phyloP scores from a whole-genome alignment of 2,329 filamentous ascomycete species.

The Dothistroma pini region DNA sequence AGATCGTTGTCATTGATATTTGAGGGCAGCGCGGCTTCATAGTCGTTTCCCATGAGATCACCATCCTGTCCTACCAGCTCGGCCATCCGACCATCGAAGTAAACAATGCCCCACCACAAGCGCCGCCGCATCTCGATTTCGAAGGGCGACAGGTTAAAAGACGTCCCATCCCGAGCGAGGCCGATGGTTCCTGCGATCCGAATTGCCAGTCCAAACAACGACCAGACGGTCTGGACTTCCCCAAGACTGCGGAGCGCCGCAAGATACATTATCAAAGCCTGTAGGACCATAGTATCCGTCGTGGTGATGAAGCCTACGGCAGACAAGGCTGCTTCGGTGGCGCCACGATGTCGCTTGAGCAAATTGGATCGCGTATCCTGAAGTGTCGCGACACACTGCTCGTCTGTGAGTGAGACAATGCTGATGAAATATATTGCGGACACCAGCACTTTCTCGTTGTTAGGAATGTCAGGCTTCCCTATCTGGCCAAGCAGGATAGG shows the following conservation, averaged over 20 bases:
- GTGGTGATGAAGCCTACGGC: slow-evolving; percentile 30
- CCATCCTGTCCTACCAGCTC: slow-evolving; percentile 49
- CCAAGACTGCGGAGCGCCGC: slow-evolving; percentile 24
- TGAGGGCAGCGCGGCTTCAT: slow-evolving; percentile 38
- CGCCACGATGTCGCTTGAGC: slow-evolving; percentile 22
- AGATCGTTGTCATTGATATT: slow-evolving; percentile 54
- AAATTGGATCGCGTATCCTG: slow-evolving; percentile 24
- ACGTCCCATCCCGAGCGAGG: slow-evolving; percentile 28
- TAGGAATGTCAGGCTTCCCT: slow-evolving; percentile 52
- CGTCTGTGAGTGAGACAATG: slow-evolving; percentile 31
- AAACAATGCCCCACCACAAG: slow-evolving; percentile 47
- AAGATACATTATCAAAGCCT: slow-evolving; percentile 32
- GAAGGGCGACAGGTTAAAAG: slow-evolving; percentile 31
- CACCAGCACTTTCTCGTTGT: slow-evolving; percentile 37
- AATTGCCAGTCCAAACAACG: slow-evolving; percentile 36
- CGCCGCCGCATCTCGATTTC: slow-evolving; percentile 35
- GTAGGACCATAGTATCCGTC: slow-evolving; percentile 28
- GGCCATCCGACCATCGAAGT: slow-evolving; percentile 65
- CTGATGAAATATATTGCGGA: slow-evolving; percentile 36
- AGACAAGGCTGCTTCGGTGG: slow-evolving; percentile 27
- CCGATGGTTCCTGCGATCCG: slow-evolving; percentile 46
- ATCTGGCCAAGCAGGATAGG: slow-evolving; percentile 61
- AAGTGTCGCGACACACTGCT: slow-evolving; percentile 25
- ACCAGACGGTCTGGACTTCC: slow-evolving; percentile 26
- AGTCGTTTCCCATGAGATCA: slow-evolving; percentile 26